Base-by-base conservation (phyloP, 345 rosid genomes). In the Syzygium grande region DNA sequence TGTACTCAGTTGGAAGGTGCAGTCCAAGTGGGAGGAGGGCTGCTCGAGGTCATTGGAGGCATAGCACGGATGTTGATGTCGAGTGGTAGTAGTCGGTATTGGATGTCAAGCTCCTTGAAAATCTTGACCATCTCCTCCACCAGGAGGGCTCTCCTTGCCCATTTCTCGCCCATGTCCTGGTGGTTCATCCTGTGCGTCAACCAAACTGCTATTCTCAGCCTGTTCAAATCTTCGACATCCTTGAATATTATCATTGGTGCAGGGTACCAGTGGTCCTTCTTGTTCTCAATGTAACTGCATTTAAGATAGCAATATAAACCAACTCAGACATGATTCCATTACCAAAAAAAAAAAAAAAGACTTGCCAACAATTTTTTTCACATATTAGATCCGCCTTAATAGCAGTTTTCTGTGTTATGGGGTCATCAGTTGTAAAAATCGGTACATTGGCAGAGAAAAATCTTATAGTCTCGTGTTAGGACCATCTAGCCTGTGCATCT, bases 221-320 rank as follows among this genome's bases (percentile, higher is more conserved):
- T 91, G 88, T 94, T 93, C 88, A 97, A 84, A 27, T 92, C 95
- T 87, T 88, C 94, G 87, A 95, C 88, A 27, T 97, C 98, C 92
- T 92, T 95, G 19, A 91, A 84, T 61, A 96, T 88, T 29, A 96
- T 87, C 93, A 89, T 87, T 4, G 99, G 98, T 9, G 87, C 89
- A 9, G 96, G 91, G 83, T 90, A 93, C 99, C 99, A 96, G 84
- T 95, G 96, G 79, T 95, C 99, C 85, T 91, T 94, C 95, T 92
- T 95, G 92, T 89, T 91, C 85, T 96, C 98, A 1, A 96, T 86
- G 88, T 90, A 93, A 89, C 97, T 95, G 91, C 88, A 87, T 55
- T 58, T 86, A 51, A 56, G 86, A 14, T n/a, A 51, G 23, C 14
- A 4, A 52, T 30, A 30, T 52, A 11, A 84, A 34, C 14, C 38